Evolutionary conservation across 2,329 filamentous ascomycete species (phyloP), one percentile per base, ranked within the genome.

Genomic region (Nothophoma quercina): DNA sequence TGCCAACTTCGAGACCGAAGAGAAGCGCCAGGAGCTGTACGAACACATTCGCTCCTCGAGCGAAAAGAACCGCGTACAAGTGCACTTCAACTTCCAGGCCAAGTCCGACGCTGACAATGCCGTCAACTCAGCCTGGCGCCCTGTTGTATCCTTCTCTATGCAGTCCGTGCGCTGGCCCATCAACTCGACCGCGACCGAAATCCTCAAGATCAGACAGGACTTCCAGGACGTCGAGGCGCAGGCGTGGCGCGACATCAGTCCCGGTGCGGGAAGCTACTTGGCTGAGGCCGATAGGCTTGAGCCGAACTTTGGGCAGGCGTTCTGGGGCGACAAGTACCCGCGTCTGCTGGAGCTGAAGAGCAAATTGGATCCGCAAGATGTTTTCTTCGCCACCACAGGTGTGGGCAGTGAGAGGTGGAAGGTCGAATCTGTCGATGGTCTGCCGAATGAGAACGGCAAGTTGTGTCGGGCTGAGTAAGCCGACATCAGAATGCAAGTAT

Each of bases 401-500:
- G 71, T 72, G 2, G 71, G 71, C 0, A 72, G 69, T 26, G 71
- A 73, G 56, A 51, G 63, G 47, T 73, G 70, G 70, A 64, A 32
- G 33, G 71, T 74, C 1, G 65, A 70, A 54, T 72, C 68, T 28
- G 60, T 66, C 4, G 69, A 71, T 47, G 68, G 69, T 2, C 26
- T 72, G 29, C 68, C 68, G 5, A 72, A 72, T 38, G 69, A 73
- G 59, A 72, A 73, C 29, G 71, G 71, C 7, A 71, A 70, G 54
- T 39, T 73, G 23, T 72, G 71, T 46, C 62, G 71, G 12, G 69
- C 70, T 23, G 47, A 52, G 23, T 47, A 23, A 26, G 22, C 16
- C 29, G 33, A 19, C 6, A 10, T 6, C 23, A 10, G 13, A 12
- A 18, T 33, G 19, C 30, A 15, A 12, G 15, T 25, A 10, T 25